These are phyloP conservation scores for Capronia americana DNA, from an alignment of 2,329 filamentous ascomycete genomes.

Conservation along the genomic window DNA sequence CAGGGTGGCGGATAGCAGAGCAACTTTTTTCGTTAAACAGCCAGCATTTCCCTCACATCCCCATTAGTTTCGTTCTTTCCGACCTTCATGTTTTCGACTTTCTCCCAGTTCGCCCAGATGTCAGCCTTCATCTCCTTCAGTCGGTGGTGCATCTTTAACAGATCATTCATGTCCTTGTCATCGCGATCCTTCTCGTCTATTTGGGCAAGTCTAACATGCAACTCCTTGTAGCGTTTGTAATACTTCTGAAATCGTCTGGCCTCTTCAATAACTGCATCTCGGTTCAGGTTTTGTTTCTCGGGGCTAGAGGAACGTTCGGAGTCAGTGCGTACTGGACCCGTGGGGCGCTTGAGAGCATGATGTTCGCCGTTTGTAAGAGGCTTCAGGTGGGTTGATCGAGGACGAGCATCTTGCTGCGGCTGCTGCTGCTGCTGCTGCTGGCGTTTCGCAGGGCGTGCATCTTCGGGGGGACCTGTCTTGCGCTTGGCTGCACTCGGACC, in stretches of 20 bases:
- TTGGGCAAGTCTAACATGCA: constrained; percentile 57
- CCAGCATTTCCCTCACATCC: constrained; percentile 27
- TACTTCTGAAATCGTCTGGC: constrained; percentile 62
- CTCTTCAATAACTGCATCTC: constrained; percentile 42
- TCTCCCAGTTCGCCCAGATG: constrained; percentile 41
- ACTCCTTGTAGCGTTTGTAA: constrained; percentile 63
- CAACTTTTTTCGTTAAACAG: constrained; percentile 18
- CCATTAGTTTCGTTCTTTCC: constrained; percentile 21
- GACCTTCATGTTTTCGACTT: constrained; percentile 31
- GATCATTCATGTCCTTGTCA: constrained; percentile 55
- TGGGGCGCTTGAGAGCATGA: constrained; percentile 23
- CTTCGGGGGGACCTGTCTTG: constrained; percentile 46
- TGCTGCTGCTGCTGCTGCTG: constrained; percentile 36
- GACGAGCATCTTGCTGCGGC: not conserved
- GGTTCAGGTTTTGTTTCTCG: constrained; percentile 50
- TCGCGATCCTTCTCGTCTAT: constrained; percentile 53
- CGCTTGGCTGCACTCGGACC: constrained; percentile 50
- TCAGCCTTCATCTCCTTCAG: constrained; percentile 41
- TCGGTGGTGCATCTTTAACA: constrained; percentile 51
- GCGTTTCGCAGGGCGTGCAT: constrained; percentile 42
- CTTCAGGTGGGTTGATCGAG: constrained; percentile 40
- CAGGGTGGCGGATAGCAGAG: not conserved
- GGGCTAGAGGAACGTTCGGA: constrained; percentile 35
- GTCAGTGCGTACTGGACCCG: constrained; percentile 24
- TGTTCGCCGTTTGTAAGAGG: constrained; percentile 16